These are phyloP conservation scores for Sporothrix euskadiensis DNA, from an alignment of 2,329 filamentous ascomycete species.

Conservation along the genomic window DNA sequence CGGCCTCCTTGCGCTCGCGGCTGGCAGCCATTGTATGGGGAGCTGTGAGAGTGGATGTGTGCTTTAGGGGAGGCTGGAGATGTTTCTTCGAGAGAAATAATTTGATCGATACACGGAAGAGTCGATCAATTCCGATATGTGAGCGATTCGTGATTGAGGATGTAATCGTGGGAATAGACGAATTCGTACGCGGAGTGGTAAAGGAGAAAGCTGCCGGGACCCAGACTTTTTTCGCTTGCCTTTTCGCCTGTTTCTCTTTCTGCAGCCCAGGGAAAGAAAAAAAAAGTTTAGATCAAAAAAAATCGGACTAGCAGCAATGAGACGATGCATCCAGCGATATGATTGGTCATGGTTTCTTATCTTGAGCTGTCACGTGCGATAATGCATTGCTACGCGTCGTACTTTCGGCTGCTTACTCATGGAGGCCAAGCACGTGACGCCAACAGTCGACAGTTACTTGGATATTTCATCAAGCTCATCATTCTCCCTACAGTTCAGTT, in stretches of 20 bases:
- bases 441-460: no score
- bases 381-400: not conserved
- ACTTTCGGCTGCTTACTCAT: not conserved
- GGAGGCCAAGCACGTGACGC: not conserved
- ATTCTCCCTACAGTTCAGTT: not conserved
- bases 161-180: not conserved
- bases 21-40: constrained; percentile 28
- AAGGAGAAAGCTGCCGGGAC: constrained; percentile 3
- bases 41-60: not conserved
- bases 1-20: constrained; percentile 33
- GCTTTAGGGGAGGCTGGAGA: not conserved
- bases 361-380: not conserved
- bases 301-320: not conserved
- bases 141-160: not conserved
- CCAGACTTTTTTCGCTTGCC: constrained; percentile 16
- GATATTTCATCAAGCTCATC: not conserved
- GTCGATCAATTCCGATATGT: not conserved
- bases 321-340: not conserved
- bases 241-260: constrained; percentile 3
- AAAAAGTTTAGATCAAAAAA: constrained; percentile 25
- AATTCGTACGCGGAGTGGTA: not conserved
- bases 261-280: constrained; percentile 14
- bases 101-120: not conserved
- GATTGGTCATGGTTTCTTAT: constrained; percentile 2
- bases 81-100: not conserved